A percentile compares a stretch with the other conserved stretches of the same genome.
Conservation (phyloP, 108 stramenopile genomes). For the Schizochytrium sp. region DNA sequence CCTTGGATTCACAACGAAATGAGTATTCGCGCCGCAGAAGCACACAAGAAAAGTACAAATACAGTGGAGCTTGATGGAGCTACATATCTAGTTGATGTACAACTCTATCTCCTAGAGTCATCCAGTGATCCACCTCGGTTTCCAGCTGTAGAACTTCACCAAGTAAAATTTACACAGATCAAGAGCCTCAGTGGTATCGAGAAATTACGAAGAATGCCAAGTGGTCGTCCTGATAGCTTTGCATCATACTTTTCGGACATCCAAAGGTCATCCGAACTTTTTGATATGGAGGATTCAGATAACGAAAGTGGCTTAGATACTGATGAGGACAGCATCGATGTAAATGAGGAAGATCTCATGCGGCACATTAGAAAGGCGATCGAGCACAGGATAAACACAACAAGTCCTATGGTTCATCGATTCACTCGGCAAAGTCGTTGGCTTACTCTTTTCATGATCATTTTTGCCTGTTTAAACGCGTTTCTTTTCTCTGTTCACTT, state of each 20-base stretch:
- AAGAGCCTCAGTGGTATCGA: background rate
- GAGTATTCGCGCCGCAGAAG: background rate
- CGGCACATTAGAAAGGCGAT: background rate
- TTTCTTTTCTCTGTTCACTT: background rate
- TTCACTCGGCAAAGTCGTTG: background rate
- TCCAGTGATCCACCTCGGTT: background rate
- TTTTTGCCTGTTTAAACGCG: background rate
- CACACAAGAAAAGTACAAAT: background rate
- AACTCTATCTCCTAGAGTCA: background rate
- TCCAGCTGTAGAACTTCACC: background rate
- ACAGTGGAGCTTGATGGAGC: background rate
- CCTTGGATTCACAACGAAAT: slow-evolving; percentile 19
- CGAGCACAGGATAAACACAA: slow-evolving; percentile 1
- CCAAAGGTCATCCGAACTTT: background rate
- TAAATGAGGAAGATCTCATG: slow-evolving; percentile 24
- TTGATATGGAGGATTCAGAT: background rate
- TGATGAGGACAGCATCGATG: background rate
- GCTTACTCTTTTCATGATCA: background rate
- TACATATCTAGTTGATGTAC: background rate
- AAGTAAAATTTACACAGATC: background rate
- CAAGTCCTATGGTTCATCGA: background rate
- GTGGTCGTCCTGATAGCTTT: background rate
- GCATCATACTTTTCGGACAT: background rate
- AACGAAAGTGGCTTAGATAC: background rate
- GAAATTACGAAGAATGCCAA: background rate